Conservation (phyloP, 1,139 yeast species). For the Yamadazyma epiphylla region DNA sequence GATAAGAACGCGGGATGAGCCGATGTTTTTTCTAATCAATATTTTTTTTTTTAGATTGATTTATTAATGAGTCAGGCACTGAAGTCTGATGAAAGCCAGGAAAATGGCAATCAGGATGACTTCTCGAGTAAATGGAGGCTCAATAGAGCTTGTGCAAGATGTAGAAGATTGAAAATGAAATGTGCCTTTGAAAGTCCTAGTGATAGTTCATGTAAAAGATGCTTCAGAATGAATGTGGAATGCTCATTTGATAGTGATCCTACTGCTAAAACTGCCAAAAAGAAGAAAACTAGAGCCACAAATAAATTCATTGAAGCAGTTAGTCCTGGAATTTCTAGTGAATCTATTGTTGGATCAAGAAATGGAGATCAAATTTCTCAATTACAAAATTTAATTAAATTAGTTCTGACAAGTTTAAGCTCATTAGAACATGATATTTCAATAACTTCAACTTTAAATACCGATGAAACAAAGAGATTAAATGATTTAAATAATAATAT, state of each 20-base stretch:
- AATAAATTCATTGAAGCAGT: slow-evolving; percentile 9
- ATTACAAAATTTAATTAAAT: slow-evolving; percentile 11
- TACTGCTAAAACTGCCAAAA: slow-evolving; percentile 29
- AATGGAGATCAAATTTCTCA: slow-evolving; percentile 14
- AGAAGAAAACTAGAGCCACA: slow-evolving; percentile 13
- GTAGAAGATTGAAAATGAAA: slow-evolving; percentile 52
- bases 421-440: slow-evolving; percentile 14
- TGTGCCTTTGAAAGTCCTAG: slow-evolving; percentile 50
- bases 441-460: slow-evolving; percentile 10
- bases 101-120: slow-evolving; percentile 9
- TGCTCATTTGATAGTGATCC: slow-evolving; percentile 51
- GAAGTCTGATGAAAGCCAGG: too few relatives aligned
- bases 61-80: too few relatives aligned
- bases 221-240: slow-evolving; percentile 38
- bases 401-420: slow-evolving; percentile 11
- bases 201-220: slow-evolving; percentile 42
- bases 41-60: too few relatives aligned
- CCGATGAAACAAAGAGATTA: slow-evolving; percentile 8
- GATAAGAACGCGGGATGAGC: slow-evolving; percentile 1
- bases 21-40: neutral
- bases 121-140: slow-evolving; percentile 40
- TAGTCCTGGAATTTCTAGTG: slow-evolving; percentile 14
- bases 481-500: slow-evolving; percentile 5
- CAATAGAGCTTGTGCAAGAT: slow-evolving; percentile 53
- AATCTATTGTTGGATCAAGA: slow-evolving; percentile 11